These are phyloP conservation scores for Eucalyptus viminalis DNA, from an alignment of 345 rosid species.

Conservation along the genomic window DNA sequence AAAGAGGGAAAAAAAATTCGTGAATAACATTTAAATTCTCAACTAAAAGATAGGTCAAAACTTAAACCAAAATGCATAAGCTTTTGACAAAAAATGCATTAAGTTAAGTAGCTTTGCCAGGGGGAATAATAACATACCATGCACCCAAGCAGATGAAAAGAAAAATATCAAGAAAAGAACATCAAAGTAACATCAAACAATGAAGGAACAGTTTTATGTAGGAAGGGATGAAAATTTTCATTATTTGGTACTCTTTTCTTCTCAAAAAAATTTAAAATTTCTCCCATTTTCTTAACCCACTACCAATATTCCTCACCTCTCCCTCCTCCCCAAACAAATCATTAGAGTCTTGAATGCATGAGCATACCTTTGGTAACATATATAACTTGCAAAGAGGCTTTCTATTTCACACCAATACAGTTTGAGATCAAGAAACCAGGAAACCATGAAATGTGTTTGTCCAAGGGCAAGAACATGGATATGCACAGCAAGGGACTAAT, in stretches of 20 bases:
- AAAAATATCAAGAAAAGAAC: not conserved
- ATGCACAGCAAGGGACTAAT: not conserved
- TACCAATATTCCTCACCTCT: not conserved
- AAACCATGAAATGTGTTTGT: not conserved
- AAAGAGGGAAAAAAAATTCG: not conserved
- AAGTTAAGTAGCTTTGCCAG: not conserved
- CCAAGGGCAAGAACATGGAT: not conserved
- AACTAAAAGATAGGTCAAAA: not conserved
- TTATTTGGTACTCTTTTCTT: not conserved
- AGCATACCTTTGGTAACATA: not conserved
- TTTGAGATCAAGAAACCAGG: not conserved
- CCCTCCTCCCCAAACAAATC: not conserved
- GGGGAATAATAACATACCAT: not conserved
- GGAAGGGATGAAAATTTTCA: not conserved
- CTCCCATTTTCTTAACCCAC: not conserved
- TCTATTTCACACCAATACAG: not conserved
- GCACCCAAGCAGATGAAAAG: not conserved
- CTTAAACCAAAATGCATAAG: not conserved
- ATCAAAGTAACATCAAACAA: not conserved
- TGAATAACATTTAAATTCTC: not conserved
- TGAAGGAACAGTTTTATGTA: not conserved
- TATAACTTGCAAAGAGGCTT: not conserved
- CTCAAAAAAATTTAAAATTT: not conserved
- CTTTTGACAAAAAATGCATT: not conserved
- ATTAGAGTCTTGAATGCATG: not conserved